phyloP scores from a whole-genome alignment of 1,284 basidiomycete species.

The Trametes polyzona region DNA sequence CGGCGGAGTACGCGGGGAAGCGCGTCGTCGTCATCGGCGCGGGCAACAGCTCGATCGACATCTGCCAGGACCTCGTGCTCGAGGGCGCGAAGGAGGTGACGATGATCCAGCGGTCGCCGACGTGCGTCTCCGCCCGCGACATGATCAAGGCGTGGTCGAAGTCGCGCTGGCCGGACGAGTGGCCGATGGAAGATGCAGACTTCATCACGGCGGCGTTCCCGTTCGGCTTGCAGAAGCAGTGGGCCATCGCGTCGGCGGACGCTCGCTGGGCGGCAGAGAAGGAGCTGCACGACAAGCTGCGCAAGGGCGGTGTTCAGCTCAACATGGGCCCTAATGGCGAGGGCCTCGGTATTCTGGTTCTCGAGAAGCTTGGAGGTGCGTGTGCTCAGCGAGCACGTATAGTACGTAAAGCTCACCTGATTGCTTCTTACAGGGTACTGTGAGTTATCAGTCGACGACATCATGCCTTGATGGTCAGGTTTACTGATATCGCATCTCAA shows the following conservation, averaged over 20 bases:
- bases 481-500: no score
- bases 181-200: slow-evolving; percentile 49
- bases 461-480: no score
- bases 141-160: slow-evolving; percentile 32
- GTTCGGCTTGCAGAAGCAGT: slow-evolving; percentile 39
- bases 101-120: slow-evolving; percentile 38
- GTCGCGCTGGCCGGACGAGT: slow-evolving; percentile 43
- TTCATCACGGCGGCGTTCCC: slow-evolving; percentile 47
- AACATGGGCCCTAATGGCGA: slow-evolving; percentile 59
- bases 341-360: slow-evolving; percentile 49
- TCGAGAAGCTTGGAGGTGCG: slow-evolving; percentile 42
- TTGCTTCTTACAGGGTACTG: slow-evolving; percentile 13
- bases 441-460: slow-evolving; percentile 7
- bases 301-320: slow-evolving; percentile 59
- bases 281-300: slow-evolving; percentile 59
- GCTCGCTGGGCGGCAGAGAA: slow-evolving; percentile 36
- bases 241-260: slow-evolving; percentile 26
- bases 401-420: background rate
- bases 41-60: slow-evolving; percentile 50
- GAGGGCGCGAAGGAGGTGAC: slow-evolving; percentile 40
- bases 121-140: slow-evolving; percentile 32
- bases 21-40: slow-evolving; percentile 56
- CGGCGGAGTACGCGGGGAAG: slow-evolving; percentile 46
- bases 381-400: background rate
- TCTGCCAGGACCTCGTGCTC: slow-evolving; percentile 48